Evolutionary conservation across 306 rosid species (phyloP).

Genomic region (Vigna radiata): DNA sequence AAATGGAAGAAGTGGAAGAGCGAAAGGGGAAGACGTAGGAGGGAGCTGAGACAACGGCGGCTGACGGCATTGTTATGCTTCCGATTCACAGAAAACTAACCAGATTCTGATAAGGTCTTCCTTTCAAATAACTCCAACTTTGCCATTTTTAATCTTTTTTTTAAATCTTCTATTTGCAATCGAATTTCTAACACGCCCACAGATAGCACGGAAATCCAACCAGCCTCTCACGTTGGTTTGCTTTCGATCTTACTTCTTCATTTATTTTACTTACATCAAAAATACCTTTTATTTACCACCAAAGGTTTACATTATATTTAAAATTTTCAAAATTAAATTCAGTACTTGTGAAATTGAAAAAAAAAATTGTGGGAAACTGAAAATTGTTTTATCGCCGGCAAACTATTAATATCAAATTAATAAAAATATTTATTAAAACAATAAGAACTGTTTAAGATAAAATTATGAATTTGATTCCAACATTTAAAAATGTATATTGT

Average conservation of each 20-base stretch:
- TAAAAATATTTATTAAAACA: too few species aligned
- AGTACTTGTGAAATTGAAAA: too few species aligned
- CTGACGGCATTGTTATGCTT: conserved; percentile 44
- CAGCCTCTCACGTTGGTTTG: conserved; percentile 5
- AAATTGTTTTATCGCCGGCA: too few species aligned
- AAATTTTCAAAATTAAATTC: too few species aligned
- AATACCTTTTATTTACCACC: background rate
- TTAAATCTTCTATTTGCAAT: background rate
- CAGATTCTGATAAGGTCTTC: conserved; percentile 17
- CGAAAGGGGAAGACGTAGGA: conserved; percentile 41
- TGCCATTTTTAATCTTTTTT: background rate
- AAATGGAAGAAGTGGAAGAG: background rate
- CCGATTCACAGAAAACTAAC: background rate
- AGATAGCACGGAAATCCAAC: conserved; percentile 14
- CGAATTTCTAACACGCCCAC: conserved; percentile 31
- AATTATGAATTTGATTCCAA: too few species aligned
- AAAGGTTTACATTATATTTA: background rate
- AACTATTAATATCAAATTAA: too few species aligned
- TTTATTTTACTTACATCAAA: background rate
- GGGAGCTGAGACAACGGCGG: conserved; percentile 43
- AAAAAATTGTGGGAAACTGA: too few species aligned
- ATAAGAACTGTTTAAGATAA: too few species aligned
- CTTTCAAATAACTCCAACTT: background rate
- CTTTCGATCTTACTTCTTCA: background rate
- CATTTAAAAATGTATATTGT: too few species aligned